A percentile compares a stretch with the other conserved stretches of the same genome.
Conservation (phyloP, 1,284 basidiomycete genomes). For the Tilletia setariae region DNA sequence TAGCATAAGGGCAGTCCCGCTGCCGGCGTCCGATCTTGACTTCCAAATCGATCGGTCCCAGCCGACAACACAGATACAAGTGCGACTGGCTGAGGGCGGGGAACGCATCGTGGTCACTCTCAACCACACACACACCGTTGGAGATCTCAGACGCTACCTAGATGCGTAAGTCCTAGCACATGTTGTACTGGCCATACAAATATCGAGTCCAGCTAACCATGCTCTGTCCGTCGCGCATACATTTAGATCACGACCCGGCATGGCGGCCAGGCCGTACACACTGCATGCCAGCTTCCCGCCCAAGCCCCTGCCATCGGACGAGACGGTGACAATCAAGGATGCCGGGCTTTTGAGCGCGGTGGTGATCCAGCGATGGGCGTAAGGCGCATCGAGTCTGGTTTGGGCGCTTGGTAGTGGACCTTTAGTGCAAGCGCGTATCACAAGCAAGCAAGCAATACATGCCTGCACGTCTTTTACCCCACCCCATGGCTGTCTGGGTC, state of each 20-base stretch:
- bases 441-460: too few species aligned
- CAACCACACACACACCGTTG: conserved; percentile 87
- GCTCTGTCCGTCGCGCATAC: too few species aligned
- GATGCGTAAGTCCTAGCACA: conserved; percentile 68
- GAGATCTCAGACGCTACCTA: conserved; percentile 80
- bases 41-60: conserved; percentile 74
- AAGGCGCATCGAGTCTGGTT: background rate
- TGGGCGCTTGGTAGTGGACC: conserved; percentile 12
- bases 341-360: conserved; percentile 50
- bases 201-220: conserved; percentile 4
- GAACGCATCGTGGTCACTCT: conserved; percentile 78
- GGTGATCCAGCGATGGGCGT: conserved; percentile 46
- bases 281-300: conserved; percentile 51
- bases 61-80: conserved; percentile 86
- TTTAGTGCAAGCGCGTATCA: too few species aligned
- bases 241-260: conserved; percentile 39
- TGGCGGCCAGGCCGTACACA: conserved; percentile 38
- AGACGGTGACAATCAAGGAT: conserved; percentile 40
- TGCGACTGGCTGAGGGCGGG: conserved; percentile 78
- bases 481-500: too few species aligned
- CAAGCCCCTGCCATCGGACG: conserved; percentile 42
- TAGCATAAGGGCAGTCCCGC: too few species aligned
- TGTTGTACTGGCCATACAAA: background rate
- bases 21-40: conserved; percentile 15
- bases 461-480: too few species aligned